phyloP scores from a whole-genome alignment of 2,329 filamentous ascomycete species.

The Sporothrix pseudoabietina region DNA sequence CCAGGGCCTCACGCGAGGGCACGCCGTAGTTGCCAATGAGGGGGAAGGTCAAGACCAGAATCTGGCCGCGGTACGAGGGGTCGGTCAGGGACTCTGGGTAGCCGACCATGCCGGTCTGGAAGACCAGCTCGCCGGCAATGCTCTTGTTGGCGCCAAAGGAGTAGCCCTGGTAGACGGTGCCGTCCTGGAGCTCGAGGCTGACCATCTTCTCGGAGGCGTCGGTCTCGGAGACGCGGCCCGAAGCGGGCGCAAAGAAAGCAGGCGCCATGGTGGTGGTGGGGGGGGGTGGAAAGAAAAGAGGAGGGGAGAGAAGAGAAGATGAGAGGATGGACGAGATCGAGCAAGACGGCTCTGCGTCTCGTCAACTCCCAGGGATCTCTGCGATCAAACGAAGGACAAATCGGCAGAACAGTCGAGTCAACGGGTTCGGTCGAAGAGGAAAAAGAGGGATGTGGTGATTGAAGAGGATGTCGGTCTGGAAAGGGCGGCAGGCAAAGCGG shows the following conservation, averaged over 20 bases:
- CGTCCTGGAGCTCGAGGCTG: conserved; percentile 91
- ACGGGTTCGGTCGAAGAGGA: neutral
- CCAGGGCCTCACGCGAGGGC: conserved; percentile 79
- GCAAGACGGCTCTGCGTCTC: conserved; percentile 8
- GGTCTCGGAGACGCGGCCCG: conserved; percentile 58
- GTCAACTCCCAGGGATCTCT: conserved; percentile 5
- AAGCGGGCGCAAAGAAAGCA: conserved; percentile 57
- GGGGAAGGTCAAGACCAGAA: conserved; percentile 94
- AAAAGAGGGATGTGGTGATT: neutral
- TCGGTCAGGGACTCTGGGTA: conserved; percentile 94
- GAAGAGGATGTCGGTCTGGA: neutral
- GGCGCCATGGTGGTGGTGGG: conserved; percentile 41
- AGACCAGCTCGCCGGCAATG: conserved; percentile 94
- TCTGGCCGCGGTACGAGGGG: conserved; percentile 87
- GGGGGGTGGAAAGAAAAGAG: neutral
- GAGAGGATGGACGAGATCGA: neutral
- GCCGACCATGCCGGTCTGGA: conserved; percentile 99
- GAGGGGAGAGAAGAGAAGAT: neutral
- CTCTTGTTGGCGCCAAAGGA: conserved; percentile 96
- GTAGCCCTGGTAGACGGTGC: conserved; percentile 86
- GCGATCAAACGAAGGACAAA: conserved; percentile 15
- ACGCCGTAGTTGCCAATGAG: conserved; percentile 98
- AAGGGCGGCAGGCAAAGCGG: neutral
- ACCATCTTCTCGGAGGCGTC: conserved; percentile 63
- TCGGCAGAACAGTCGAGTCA: conserved; percentile 13